These are phyloP conservation scores for Dothideomycetes sp. DNA, from an alignment of 2,329 filamentous ascomycete species.

Conservation along the genomic window DNA sequence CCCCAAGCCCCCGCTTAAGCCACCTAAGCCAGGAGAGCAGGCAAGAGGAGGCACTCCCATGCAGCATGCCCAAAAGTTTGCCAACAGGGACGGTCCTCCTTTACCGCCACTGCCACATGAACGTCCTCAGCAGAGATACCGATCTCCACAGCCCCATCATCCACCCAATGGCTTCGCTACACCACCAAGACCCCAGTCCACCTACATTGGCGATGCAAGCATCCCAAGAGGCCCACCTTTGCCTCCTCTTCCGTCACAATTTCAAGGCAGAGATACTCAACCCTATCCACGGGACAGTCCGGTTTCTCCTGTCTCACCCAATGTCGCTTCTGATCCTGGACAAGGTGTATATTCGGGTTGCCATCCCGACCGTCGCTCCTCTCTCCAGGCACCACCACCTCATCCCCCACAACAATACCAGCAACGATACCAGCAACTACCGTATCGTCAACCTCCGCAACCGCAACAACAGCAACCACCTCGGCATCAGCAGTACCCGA, in stretches of 20 bases:
- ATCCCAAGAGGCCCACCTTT: no score
- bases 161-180: slow-evolving; percentile 16
- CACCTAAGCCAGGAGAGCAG: slow-evolving; percentile 41
- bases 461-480: not conserved
- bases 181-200: not conserved
- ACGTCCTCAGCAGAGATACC: slow-evolving; percentile 8
- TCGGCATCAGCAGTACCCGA: slow-evolving; percentile 9
- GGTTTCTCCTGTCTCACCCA: no score
- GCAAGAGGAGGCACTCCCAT: slow-evolving; percentile 10
- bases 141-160: slow-evolving; percentile 11
- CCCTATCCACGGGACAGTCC: no score
- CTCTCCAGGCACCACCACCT: slow-evolving; percentile 24
- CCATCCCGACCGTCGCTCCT: no score
- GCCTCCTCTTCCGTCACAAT: no score
- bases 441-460: slow-evolving; percentile 4
- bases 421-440: slow-evolving; percentile 9
- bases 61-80: not conserved
- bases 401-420: slow-evolving; percentile 17
- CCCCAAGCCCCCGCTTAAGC: slow-evolving; percentile 32
- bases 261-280: no score
- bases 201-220: slow-evolving; percentile 12
- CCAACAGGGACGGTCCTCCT: slow-evolving; percentile 20
- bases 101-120: slow-evolving; percentile 22
- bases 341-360: no score
- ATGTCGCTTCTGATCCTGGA: no score